Conservation (phyloP, 331 rosid species). For the Rhamnella rubrinervis region DNA sequence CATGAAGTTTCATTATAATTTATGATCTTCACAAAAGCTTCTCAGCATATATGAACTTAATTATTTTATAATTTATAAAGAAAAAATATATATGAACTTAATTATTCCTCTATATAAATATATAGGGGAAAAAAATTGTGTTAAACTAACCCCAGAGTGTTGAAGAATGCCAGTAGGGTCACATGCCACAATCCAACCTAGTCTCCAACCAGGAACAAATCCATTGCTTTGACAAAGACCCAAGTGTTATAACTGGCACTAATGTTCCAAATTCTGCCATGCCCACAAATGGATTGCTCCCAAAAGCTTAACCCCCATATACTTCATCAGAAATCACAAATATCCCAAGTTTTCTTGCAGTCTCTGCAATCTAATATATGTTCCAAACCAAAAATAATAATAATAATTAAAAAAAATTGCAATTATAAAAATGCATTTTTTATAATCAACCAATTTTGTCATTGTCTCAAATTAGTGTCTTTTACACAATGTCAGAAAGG, state of each 20-base stretch:
- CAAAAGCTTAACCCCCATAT: slow-evolving; percentile 33
- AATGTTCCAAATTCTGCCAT: slow-evolving; percentile 41
- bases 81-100: too few relatives aligned
- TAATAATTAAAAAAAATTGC: background rate
- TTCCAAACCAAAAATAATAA: too few relatives aligned
- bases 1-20: background rate
- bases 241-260: slow-evolving; percentile 45
- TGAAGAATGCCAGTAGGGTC: slow-evolving; percentile 33
- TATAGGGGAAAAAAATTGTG: too few relatives aligned
- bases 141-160: slow-evolving; percentile 26
- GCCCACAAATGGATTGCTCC: slow-evolving; percentile 39
- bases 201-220: slow-evolving; percentile 49
- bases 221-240: slow-evolving; percentile 53
- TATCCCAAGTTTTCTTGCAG: slow-evolving; percentile 41
- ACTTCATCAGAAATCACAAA: slow-evolving; percentile 47
- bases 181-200: slow-evolving; percentile 42
- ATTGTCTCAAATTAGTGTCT: too few relatives aligned
- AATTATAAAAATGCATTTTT: background rate
- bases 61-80: too few relatives aligned
- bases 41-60: too few relatives aligned
- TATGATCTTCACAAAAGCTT: background rate
- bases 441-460: background rate
- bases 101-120: background rate
- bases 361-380: slow-evolving; percentile 41
- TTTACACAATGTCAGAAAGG: too few relatives aligned